A percentile compares a stretch with the other conserved stretches of the same genome.
Evolutionary conservation across 768 basidiomycete species (phyloP).

Genomic region (Coprinellus micaceus): DNA sequence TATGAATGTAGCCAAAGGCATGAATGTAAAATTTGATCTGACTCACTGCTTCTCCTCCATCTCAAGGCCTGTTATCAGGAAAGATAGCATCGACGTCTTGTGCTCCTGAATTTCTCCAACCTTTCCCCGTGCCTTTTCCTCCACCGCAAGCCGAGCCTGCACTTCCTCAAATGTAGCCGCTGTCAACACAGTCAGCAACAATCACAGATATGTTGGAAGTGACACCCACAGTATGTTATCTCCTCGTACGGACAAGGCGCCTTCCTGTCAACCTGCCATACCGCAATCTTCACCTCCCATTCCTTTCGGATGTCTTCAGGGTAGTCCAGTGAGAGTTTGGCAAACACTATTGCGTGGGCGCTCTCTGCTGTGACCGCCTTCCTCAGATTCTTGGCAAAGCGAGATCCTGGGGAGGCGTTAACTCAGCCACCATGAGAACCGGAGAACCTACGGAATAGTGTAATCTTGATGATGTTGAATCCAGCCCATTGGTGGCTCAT

Average conservation of each 20-base stretch:
- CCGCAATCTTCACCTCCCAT: not conserved
- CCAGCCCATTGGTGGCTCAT: constrained; percentile 26
- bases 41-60: constrained; percentile 20
- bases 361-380: constrained; percentile 9
- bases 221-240: not conserved
- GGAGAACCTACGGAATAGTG: constrained; percentile 13
- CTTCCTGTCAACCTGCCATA: not conserved
- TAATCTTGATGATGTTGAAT: constrained; percentile 26
- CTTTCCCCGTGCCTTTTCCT: constrained; percentile 10
- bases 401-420: constrained; percentile 1
- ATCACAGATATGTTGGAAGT: not conserved
- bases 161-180: constrained; percentile 13
- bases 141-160: not conserved
- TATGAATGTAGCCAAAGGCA: constrained; percentile 12
- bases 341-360: constrained; percentile 3
- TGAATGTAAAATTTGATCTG: constrained; percentile 7
- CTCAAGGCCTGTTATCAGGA: constrained; percentile 14
- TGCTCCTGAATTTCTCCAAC: constrained; percentile 11
- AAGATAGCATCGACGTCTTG: not conserved
- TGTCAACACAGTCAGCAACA: not conserved
- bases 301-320: not conserved
- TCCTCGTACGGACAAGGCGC: constrained; percentile 8
- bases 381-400: not conserved
- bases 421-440: constrained; percentile 4
- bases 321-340: not conserved